Evolutionary conservation across 1,284 basidiomycete species (phyloP), one percentile per base, ranked within the genome.

Genomic region (Vanrija sp.): DNA sequence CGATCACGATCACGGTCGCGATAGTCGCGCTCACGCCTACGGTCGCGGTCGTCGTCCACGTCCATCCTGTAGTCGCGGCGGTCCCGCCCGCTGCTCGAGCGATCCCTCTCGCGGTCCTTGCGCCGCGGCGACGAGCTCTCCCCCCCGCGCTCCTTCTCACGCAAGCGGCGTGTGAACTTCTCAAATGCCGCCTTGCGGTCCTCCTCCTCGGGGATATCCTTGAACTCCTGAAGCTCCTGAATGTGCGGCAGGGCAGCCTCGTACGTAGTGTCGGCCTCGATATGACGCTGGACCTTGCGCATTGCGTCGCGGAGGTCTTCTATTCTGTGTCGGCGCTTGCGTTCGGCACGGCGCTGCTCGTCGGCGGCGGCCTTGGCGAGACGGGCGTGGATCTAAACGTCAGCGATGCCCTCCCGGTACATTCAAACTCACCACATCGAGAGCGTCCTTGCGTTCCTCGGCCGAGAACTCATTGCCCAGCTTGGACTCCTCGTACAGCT

Each of bases 251-350:
- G 71, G 49, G 83, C 83, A 59, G 87, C 84, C 64, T 95, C 91
- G 66, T 86, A 96, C 0, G 85, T 71, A 55, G 85, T 72, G 22
- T 78, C 84, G 41, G 91, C 67, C 59, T 92, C 87, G 41, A 95
- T 75, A 1, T 88, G 86, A 0, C 88, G 75, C 31, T 31, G 31
- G 5, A 95, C 78, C 68, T 95, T 94, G 77, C 90, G 93, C 59
- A 98, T 80, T 0, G 93, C 96, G 73, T 98, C 97, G 4, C 96
- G 87, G 35, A 98, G 79, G 67, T 98, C 96, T 69, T 99, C 95
- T 66, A 96, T 90, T 53, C 89, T 77, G 71, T 96, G 88, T 20
- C 95, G 82, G 57, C 87, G 83, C 64, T 83, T 85, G 44, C 92
- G 82, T 73, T 98, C 96, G 0, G 85, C 78, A 22, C 88, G 81